phyloP scores from a whole-genome alignment of 805 yeast genomes.

The Candida caryicola region DNA sequence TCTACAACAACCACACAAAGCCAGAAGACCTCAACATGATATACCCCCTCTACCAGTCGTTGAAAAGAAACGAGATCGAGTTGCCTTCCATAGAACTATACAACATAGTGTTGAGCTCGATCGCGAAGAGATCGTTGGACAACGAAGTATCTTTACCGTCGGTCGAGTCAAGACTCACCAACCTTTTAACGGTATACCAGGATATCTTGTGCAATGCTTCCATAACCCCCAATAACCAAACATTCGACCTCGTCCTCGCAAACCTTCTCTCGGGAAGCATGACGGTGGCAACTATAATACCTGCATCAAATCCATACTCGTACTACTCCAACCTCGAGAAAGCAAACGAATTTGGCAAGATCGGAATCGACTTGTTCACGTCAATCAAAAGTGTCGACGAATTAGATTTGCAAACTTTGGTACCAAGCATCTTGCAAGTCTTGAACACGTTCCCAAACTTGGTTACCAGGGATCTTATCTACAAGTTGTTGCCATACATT shows the following conservation, averaged over 20 bases:
- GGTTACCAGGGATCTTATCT: constrained; percentile 17
- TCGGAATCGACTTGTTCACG: constrained; percentile 44
- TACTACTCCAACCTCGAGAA: constrained; percentile 22
- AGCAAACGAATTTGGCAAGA: constrained; percentile 41
- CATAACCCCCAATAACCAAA: constrained; percentile 53
- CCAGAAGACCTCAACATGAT: constrained; percentile 29
- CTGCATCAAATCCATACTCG: constrained; percentile 4
- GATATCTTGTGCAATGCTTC: constrained; percentile 49
- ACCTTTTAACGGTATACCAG: constrained; percentile 63
- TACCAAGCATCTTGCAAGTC: constrained; percentile 35
- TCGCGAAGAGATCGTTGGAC: constrained; percentile 48
- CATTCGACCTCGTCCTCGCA: constrained; percentile 49
- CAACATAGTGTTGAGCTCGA: constrained; percentile 53
- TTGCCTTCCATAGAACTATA: constrained; percentile 53
- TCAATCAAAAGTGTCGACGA: constrained; percentile 42
- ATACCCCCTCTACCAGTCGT: constrained; percentile 41
- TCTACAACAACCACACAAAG: constrained; percentile 13
- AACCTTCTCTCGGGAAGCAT: constrained; percentile 51
- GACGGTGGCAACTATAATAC: constrained; percentile 5
- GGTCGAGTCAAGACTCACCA: constrained; percentile 59
- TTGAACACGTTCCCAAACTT: constrained; percentile 28
- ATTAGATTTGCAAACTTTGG: constrained; percentile 28
- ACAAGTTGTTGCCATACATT: constrained; percentile 12
- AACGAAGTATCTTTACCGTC: constrained; percentile 27
- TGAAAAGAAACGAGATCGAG: constrained; percentile 33